These are phyloP conservation scores for Metschnikowia matae DNA, from an alignment of 805 yeast species.

Conservation along the genomic window DNA sequence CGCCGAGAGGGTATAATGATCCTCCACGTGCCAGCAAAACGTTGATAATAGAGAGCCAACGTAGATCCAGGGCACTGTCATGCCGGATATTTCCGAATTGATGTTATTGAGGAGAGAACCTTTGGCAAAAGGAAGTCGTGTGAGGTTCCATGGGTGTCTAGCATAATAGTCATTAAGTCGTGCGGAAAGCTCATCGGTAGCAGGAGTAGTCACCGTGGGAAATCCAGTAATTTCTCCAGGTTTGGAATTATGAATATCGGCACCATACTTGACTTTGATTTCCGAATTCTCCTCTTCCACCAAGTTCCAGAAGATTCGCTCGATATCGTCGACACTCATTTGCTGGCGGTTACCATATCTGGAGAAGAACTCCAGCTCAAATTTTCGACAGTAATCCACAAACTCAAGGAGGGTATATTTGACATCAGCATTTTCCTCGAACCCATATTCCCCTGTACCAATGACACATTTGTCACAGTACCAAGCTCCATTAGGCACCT, in stretches of 20 bases:
- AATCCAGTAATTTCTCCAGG: slow-evolving; percentile 74
- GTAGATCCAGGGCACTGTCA: slow-evolving; percentile 94
- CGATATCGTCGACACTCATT: slow-evolving; percentile 44
- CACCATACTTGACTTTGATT: slow-evolving; percentile 73
- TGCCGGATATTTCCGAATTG: slow-evolving; percentile 74
- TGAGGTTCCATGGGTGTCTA: slow-evolving; percentile 70
- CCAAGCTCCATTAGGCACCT: slow-evolving; percentile 64
- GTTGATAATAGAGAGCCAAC: slow-evolving; percentile 87
- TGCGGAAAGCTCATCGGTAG: slow-evolving; percentile 11
- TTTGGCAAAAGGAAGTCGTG: slow-evolving; percentile 63
- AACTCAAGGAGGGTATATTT: slow-evolving; percentile 60
- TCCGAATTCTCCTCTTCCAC: slow-evolving; percentile 38
- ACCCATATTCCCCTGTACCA: slow-evolving; percentile 86
- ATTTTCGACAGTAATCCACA: slow-evolving; percentile 48
- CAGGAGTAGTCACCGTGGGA: slow-evolving; percentile 40
- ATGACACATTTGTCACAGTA: slow-evolving; percentile 79
- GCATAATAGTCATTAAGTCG: slow-evolving; percentile 29
- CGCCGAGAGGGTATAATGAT: slow-evolving; percentile 85
- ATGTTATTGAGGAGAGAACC: slow-evolving; percentile 69
- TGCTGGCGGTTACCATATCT: slow-evolving; percentile 14
- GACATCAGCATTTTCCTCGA: slow-evolving; percentile 58
- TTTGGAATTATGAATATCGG: slow-evolving; percentile 67
- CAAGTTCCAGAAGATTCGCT: slow-evolving; percentile 63
- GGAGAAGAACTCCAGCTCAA: slow-evolving; percentile 40
- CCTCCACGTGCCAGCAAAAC: slow-evolving; percentile 97